Base-by-base conservation (phyloP, 169 alveolate genomes). In the Eimeria acervulina region DNA sequence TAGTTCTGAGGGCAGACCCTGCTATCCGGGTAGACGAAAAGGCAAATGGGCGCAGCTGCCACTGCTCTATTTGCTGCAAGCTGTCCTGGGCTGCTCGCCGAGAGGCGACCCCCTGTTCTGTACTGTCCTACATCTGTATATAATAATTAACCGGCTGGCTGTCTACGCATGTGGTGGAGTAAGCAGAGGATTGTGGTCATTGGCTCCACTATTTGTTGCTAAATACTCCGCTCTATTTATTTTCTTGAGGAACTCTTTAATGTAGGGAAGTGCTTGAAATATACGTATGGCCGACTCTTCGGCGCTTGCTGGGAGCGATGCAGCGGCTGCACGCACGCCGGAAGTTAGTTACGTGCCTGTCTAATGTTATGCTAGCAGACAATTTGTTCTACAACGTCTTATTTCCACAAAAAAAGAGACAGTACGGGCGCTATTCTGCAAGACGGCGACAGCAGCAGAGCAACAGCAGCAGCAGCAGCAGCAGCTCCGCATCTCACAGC, bases 401-500 rank as follows among this genome's bases (percentile, higher is more conserved):
- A 66, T 66, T 66, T 66, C 19, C 44, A 0, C 26, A 28, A 1
- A 31, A 66, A 66, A 28, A 12, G 2, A 8, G 19, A 12, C 78
- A 66, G 44, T 66, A 8, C 19, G 78, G 31, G 78, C 78, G 42
- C 42, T 66, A 1, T 12, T 7, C 19, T 0, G 78, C 78, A 66
- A 66, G 78, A 31, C 42, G 31, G 78, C 78, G 17, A 44, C 78
- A 66, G 78, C 78, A 31, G 78, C 26, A 66, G 78, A n/a, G 21
- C 26, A 66, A 44, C 78, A 31, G 78, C 78, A 66, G 78, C 78
- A 28, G 78, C 78, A 31, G 17, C 44, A 61, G 72, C 72, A 61
- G 36, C 72, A 61, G 40, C 78, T 66, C 26, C 44, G 78, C 21
- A 12, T 31, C 78, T 28, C 72, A 26, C 2, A 66, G 78, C 78